Base-by-base conservation (phyloP, 2,329 filamentous ascomycete genomes). In the Fusarium nygamai region DNA sequence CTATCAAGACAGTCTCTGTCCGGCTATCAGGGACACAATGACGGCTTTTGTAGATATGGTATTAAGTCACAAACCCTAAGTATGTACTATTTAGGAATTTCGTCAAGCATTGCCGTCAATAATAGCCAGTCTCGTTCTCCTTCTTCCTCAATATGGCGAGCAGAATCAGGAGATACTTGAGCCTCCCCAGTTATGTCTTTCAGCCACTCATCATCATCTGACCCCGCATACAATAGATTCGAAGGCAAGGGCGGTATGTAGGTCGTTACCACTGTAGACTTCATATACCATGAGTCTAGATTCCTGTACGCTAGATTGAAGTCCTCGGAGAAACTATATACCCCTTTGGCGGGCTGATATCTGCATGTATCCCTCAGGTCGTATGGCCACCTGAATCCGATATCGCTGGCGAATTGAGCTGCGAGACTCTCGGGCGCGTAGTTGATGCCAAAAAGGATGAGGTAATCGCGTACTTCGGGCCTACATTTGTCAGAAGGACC, bases 41-140 rank as follows among this genome's bases (percentile, higher is more conserved):
- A 50, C 4, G 10, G 1, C 0, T 4, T 16, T 4, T 22, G 0
- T 16, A 31, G 3, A 3, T 31, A 1, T 48, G 1, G 14, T 3
- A 2, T 46, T 0, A 7, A 16, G 16, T 41, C 4, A 5, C 19
- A 47, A 10, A 5, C 4, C 11, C 31, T 33, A 13, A 33, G n/a
- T n/a, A 8, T n/a, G 5, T 31, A 3, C 20, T 50, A 50, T 2
- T 33, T 50, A 10, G 47, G 47, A 1, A 33, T 33, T 1, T 50
- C 29, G 11, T 33, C 29, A 13, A 50, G 29, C 10, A 50, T 17
- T 33, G 10, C 47, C 2, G 47, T 33, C 22, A 50, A 19, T 1
- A n/a, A 4, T 19, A 33, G 3, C 29, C 29, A 50, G 16, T 50
- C 47, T n/a, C 31, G 29, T 13, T 50, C 46, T 17, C 27, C 27